Percentiles rank a stretch among this genome's conserved stretches.
Evolutionary conservation across 495 filamentous ascomycete species (phyloP).

Genomic region (Hypoxylon lienhwacheense): DNA sequence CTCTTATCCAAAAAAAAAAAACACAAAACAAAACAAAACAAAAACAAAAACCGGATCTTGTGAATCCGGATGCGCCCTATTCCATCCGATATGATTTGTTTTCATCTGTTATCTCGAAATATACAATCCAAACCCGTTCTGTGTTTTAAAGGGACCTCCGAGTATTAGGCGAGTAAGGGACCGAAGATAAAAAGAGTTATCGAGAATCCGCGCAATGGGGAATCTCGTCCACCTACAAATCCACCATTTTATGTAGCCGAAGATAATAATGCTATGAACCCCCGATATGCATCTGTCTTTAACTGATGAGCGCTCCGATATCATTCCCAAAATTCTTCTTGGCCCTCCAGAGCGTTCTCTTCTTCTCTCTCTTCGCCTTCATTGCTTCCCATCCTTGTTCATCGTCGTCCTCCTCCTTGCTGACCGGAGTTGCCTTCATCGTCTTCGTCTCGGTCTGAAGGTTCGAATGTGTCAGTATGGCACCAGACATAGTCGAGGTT

Average conservation of each 20-base stretch:
- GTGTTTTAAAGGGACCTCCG: not conserved
- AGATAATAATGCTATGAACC: constrained; percentile 25
- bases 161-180: constrained; percentile 10
- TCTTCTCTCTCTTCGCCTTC: constrained; percentile 81
- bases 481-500: constrained; percentile 57
- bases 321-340: constrained; percentile 58
- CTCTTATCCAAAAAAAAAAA: constrained; percentile 13
- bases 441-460: constrained; percentile 30
- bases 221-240: constrained; percentile 5
- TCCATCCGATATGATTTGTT: not conserved
- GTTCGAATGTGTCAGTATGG: constrained; percentile 38
- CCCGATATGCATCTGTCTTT: constrained; percentile 30
- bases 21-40: constrained; percentile 5
- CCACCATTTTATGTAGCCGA: constrained; percentile 34
- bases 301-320: constrained; percentile 48
- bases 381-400: constrained; percentile 82
- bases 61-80: constrained; percentile 24
- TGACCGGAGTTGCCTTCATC: constrained; percentile 32
- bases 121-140: constrained; percentile 30
- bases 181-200: constrained; percentile 3
- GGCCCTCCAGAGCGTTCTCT: constrained; percentile 70
- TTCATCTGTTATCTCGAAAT: constrained; percentile 24
- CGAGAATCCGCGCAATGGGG: not conserved
- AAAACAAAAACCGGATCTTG: constrained; percentile 14
- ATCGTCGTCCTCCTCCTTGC: constrained; percentile 64